Conservation (phyloP, 73 alveolate species). For the Uronychia setigera region DNA sequence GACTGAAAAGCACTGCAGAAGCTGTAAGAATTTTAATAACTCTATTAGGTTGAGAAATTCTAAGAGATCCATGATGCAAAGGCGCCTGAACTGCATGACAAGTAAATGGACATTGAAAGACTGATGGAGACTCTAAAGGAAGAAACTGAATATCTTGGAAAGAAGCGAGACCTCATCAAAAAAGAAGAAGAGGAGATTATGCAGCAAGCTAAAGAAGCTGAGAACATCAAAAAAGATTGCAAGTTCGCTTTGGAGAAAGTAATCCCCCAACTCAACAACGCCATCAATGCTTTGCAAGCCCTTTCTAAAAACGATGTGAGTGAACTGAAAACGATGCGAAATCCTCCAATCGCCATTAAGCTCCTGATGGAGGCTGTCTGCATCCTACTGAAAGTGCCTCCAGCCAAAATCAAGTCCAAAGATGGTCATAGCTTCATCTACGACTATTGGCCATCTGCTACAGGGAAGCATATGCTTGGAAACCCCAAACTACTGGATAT, state of each 20-base stretch:
- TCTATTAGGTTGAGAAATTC: too few relatives aligned
- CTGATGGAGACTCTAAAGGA: conserved; percentile 79
- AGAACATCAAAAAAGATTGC: conserved; percentile 86
- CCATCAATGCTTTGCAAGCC: conserved; percentile 90
- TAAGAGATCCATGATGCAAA: conserved; percentile 71
- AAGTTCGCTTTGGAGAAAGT: conserved; percentile 88
- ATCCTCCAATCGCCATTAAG: conserved; percentile 94
- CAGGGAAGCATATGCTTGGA: conserved; percentile 77
- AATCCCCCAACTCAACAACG: conserved; percentile 91
- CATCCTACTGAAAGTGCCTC: conserved; percentile 51
- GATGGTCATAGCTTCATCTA: conserved; percentile 47
- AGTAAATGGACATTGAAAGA: conserved; percentile 80
- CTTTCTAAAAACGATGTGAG: conserved; percentile 87
- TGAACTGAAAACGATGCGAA: conserved; percentile 91
- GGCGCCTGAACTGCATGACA: conserved; percentile 82
- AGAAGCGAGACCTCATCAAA: conserved; percentile 81
- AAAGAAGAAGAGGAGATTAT: conserved; percentile 91
- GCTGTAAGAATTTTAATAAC: too few relatives aligned
- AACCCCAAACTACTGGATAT: conserved; percentile 74
- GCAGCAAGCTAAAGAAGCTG: conserved; percentile 85
- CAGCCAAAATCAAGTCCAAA: conserved; percentile 59
- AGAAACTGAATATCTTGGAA: conserved; percentile 90
- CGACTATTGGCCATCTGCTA: conserved; percentile 69
- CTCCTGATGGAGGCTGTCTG: conserved; percentile 84
- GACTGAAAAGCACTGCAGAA: conserved; percentile 80